Percentiles rank a stretch among this genome's conserved stretches.
phyloP scores from a whole-genome alignment of 805 yeast genomes.

The Diddensiella caesifluorescens region DNA sequence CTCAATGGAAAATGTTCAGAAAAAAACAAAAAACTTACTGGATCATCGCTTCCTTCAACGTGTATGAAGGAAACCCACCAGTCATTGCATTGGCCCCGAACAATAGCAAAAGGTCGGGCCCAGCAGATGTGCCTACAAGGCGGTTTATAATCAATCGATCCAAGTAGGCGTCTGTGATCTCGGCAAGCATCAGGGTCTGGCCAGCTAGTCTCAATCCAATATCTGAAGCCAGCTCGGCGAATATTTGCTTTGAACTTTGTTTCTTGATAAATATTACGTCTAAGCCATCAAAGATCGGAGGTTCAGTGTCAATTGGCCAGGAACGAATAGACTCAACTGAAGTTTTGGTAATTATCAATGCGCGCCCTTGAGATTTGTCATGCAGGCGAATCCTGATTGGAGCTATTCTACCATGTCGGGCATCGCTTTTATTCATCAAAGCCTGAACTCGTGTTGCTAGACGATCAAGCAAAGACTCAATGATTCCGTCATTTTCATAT shows the following conservation, averaged over 20 bases:
- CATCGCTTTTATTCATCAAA: background rate
- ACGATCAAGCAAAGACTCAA: constrained; percentile 3
- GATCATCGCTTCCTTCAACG: constrained; percentile 5
- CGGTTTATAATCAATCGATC: background rate
- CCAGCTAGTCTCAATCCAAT: background rate
- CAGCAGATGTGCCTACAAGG: constrained; percentile 1
- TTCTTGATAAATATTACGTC: constrained; percentile 1
- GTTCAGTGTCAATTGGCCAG: background rate
- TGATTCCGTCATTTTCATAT: constrained; percentile 12
- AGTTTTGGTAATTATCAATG: constrained; percentile 4
- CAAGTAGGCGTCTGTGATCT: constrained; percentile 1
- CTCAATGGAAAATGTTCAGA: background rate
- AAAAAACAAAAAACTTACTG: constrained; percentile 2
- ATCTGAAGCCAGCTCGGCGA: background rate
- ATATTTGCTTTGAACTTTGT: background rate
- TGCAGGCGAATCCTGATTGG: background rate
- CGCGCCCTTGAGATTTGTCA: background rate
- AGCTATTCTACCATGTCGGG: constrained; percentile 1
- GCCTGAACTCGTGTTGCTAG: constrained; percentile 9
- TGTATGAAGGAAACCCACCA: constrained; percentile 13
- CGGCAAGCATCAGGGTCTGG: background rate
- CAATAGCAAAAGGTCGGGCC: constrained; percentile 6
- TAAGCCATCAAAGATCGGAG: constrained; percentile 2
- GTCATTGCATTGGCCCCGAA: constrained; percentile 3
- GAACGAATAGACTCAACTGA: constrained; percentile 7